Evolutionary conservation across 441 rosid genomes (phyloP).

Genomic region (Eugenia klotzschiana): DNA sequence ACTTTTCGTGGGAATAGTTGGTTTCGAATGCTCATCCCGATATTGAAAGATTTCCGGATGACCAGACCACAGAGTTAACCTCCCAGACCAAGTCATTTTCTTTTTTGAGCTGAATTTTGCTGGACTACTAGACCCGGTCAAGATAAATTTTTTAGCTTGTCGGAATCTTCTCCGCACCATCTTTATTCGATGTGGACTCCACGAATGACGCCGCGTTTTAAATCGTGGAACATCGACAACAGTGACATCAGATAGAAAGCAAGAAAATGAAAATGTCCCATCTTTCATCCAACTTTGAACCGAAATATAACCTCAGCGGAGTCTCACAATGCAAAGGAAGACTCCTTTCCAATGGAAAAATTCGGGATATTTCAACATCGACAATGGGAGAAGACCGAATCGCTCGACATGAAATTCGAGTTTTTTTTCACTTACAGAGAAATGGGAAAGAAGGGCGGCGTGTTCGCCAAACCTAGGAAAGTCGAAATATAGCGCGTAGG

Average conservation of each 20-base stretch:
- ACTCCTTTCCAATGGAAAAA: neutral
- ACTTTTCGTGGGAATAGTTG: neutral
- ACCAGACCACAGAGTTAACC: neutral
- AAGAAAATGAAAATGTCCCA: too few species aligned
- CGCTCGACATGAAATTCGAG: neutral
- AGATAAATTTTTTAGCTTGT: neutral
- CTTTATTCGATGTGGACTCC: neutral
- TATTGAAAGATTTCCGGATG: neutral
- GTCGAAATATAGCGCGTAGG: conserved; percentile 20
- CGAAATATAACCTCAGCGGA: neutral
- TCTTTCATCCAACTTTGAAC: neutral
- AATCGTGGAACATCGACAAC: neutral
- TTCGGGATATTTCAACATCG: neutral
- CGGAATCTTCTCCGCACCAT: neutral
- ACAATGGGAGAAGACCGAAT: neutral
- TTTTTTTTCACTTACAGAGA: neutral
- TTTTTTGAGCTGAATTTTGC: neutral
- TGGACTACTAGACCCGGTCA: neutral
- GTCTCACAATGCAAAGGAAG: neutral
- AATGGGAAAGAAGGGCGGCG: neutral
- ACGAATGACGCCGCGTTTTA: neutral
- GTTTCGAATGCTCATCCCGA: neutral
- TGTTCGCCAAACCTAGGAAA: conserved; percentile 4
- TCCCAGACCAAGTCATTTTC: neutral
- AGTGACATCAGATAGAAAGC: neutral